Percentiles rank a stretch among this genome's conserved stretches.
Conservation (phyloP, 2,329 filamentous ascomycete genomes). For the Zopfia rhizophila region DNA sequence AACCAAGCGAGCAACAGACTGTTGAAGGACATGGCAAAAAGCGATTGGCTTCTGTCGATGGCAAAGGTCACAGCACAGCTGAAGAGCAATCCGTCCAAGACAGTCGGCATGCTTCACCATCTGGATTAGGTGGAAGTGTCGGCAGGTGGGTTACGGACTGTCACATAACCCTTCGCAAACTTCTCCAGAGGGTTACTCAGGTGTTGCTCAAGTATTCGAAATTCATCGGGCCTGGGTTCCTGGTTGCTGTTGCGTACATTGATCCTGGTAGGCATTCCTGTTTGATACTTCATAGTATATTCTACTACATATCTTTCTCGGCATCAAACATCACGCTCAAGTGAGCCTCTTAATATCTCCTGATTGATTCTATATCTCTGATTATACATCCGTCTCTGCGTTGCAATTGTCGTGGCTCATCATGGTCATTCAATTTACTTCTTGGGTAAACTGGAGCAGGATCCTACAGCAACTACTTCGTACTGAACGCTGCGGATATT, state of each 20-base stretch:
- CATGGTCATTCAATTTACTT: too few relatives aligned
- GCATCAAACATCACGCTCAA: too few relatives aligned
- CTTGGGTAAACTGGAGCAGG: too few relatives aligned
- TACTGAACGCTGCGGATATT: too few relatives aligned
- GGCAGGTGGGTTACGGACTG: neutral
- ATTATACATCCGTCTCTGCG: too few relatives aligned
- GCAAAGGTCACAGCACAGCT: conserved; percentile 16
- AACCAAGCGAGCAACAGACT: conserved; percentile 14
- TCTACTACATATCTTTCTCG: neutral
- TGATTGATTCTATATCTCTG: too few relatives aligned
- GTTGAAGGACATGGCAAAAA: conserved; percentile 11
- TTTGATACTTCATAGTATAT: conserved; percentile 9
- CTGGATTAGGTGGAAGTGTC: conserved; percentile 10
- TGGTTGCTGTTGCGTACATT: conserved; percentile 64
- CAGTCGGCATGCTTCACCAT: conserved; percentile 1
- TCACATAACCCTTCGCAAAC: conserved; percentile 4
- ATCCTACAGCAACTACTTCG: too few relatives aligned
- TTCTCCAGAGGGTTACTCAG: conserved; percentile 11
- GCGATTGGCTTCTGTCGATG: conserved; percentile 12
- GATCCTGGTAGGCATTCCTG: conserved; percentile 52
- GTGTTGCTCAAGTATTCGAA: conserved; percentile 61
- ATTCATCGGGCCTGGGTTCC: conserved; percentile 75
- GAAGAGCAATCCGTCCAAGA: too few relatives aligned
- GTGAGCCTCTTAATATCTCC: too few relatives aligned
- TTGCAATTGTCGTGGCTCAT: too few relatives aligned